Conservation (phyloP, 805 yeast genomes). For the Blastobotrys muscicola region DNA sequence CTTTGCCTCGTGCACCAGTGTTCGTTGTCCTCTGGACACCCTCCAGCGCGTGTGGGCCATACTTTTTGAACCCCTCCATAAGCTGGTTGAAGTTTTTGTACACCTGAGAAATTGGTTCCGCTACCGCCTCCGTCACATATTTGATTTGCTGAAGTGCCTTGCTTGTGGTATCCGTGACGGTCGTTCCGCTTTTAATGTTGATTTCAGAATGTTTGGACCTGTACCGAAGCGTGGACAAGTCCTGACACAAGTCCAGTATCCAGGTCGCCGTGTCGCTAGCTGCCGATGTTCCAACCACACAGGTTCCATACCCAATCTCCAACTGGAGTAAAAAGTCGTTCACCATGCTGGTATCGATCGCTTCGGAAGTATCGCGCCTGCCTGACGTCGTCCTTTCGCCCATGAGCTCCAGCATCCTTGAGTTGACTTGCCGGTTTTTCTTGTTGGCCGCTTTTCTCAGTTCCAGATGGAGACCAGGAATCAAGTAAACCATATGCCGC, state of each 20-base stretch:
- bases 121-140: constrained; percentile 15
- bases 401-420: constrained; percentile 11
- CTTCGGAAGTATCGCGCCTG: not conserved
- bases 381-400: not conserved
- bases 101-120: constrained; percentile 8
- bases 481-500: constrained; percentile 9
- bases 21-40: constrained; percentile 3
- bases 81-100: constrained; percentile 10
- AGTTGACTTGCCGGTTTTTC: constrained; percentile 7
- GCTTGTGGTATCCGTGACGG: constrained; percentile 8
- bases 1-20: not conserved
- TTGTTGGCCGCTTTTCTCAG: constrained; percentile 5
- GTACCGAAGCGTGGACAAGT: constrained; percentile 10
- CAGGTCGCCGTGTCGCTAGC: constrained; percentile 11
- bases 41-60: constrained; percentile 11
- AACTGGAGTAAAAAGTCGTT: constrained; percentile 3
- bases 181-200: constrained; percentile 10
- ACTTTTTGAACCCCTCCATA: constrained; percentile 4
- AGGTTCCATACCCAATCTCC: constrained; percentile 6
- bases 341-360: not conserved
- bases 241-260: constrained; percentile 11
- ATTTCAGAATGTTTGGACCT: not conserved
- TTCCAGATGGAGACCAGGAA: constrained; percentile 10
- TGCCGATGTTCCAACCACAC: constrained; percentile 9
- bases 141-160: constrained; percentile 12